Conservation (phyloP, 2,329 filamentous ascomycete genomes). For the Ophiostoma sp. region DNA sequence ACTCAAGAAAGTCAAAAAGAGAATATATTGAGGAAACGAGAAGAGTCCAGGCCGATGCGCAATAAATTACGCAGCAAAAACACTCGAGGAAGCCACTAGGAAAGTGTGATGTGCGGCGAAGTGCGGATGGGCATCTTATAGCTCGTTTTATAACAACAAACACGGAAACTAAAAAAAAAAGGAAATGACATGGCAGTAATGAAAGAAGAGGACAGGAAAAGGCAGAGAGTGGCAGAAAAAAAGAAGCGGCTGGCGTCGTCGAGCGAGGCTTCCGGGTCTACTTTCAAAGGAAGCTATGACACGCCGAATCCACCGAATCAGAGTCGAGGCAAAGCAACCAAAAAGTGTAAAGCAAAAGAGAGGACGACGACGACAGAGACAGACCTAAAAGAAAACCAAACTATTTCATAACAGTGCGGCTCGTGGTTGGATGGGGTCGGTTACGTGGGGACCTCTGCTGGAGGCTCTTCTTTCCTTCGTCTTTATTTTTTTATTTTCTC, state of each 20-base stretch:
- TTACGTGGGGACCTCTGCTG: background rate
- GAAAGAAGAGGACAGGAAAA: background rate
- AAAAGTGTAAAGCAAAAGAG: background rate
- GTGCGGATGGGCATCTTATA: background rate
- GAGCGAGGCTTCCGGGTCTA: background rate
- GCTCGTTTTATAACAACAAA: slow-evolving; percentile 7
- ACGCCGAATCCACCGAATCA: slow-evolving; percentile 18
- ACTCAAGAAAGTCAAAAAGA: background rate
- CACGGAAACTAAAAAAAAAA: background rate
- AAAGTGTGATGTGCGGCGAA: background rate
- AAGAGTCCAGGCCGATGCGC: background rate
- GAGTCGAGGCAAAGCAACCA: slow-evolving; percentile 10
- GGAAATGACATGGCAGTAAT: background rate
- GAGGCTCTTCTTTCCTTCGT: background rate
- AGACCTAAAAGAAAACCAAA: background rate
- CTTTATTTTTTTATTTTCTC: background rate
- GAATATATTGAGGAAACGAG: background rate
- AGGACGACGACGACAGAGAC: background rate
- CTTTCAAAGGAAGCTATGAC: background rate
- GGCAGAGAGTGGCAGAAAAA: background rate
- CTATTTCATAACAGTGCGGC: background rate
- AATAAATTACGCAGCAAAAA: slow-evolving; percentile 13
- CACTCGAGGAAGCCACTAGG: background rate
- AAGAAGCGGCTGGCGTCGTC: background rate
- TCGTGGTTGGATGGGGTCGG: background rate